Evolutionary conservation across 495 filamentous ascomycete species (phyloP), one percentile per base, ranked within the genome.

Genomic region (Rhypophila decipiens): DNA sequence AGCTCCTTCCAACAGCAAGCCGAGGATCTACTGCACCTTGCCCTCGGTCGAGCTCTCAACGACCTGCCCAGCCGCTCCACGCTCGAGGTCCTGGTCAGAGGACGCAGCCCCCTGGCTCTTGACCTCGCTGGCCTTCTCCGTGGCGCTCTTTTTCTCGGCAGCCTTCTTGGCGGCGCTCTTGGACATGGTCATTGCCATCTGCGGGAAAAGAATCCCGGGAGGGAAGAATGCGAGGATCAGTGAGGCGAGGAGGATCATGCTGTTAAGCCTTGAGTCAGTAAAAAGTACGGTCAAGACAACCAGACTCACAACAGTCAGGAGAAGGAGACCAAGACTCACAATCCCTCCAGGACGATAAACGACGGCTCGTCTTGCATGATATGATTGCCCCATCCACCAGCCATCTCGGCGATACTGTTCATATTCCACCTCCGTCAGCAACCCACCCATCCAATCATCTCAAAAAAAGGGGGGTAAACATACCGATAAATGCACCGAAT

Each of bases 401-500:
- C 74, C 78, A 86, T 83, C 60, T 84, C 79, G 0, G 77, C 76
- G 36, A 85, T 78, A 47, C 76, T 76, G 34, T 11, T 2, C 2
- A 21, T 15, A 4, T 54, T 42, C 3, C 13, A 9, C 0, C 21
- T 47, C 35, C 13, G 20, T 34, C 38, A 21, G 10, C 21, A 42
- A 42, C 9, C 22, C n/a, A 1, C 23, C 22, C 0, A 11, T 23
- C 24, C 40, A 43, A 22, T 15, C n/a, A 40, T 21, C 5, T 18
- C 2, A 40, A 11, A 40, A 11, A 18, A 5, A 4, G 3, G 13
- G 23, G 2, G 29, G 18, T 5, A 31, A 3, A 63, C 66, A 45
- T 51, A 79, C 74, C 83, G 79, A 55, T 85, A 86, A 42, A 85
- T 76, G 56, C 84, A 88, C 47, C 83, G 68, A 27, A 80, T 74